Evolutionary conservation across 75 land plant genomes (phyloP).

Genomic region (Isoetes taiwanensis): DNA sequence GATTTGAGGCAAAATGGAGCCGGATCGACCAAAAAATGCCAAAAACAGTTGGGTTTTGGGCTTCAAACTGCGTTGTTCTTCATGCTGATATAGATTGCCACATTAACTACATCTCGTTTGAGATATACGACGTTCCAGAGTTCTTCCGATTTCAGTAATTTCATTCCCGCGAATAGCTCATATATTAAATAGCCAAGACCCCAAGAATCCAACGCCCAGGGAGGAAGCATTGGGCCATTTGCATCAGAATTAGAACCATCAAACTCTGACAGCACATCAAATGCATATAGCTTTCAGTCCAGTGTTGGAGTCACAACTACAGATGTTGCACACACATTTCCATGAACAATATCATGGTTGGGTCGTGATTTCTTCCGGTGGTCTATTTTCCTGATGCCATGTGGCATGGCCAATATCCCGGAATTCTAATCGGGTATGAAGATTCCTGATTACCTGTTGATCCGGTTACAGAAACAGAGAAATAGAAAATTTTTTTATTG

Average conservation of each 20-base stretch:
- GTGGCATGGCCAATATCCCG: too few relatives aligned
- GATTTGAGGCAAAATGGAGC: neutral
- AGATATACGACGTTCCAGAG: conserved; percentile 61
- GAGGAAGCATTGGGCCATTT: conserved; percentile 72
- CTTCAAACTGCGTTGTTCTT: too few relatives aligned
- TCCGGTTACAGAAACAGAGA: too few relatives aligned
- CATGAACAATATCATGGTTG: too few relatives aligned
- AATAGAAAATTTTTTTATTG: too few relatives aligned
- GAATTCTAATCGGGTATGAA: too few relatives aligned
- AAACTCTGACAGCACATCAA: conserved; percentile 96
- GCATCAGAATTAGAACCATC: conserved; percentile 76
- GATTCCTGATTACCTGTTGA: too few relatives aligned
- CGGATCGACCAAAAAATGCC: neutral
- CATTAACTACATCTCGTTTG: too few relatives aligned
- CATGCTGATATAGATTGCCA: too few relatives aligned
- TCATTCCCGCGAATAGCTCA: conserved; percentile 73
- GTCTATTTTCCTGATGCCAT: too few relatives aligned
- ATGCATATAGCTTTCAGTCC: conserved; percentile 99
- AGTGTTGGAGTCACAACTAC: conserved; percentile 92
- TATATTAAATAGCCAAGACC: conserved; percentile 94
- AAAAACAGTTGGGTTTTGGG: neutral
- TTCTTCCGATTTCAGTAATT: conserved; percentile 77
- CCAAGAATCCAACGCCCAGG: conserved; percentile 99
- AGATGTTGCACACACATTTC: conserved; percentile 86
- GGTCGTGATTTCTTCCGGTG: too few relatives aligned